Evolutionary conservation across 768 basidiomycete genomes (phyloP), one percentile per base, ranked within the genome.

Genomic region (Termitomyces sp.): DNA sequence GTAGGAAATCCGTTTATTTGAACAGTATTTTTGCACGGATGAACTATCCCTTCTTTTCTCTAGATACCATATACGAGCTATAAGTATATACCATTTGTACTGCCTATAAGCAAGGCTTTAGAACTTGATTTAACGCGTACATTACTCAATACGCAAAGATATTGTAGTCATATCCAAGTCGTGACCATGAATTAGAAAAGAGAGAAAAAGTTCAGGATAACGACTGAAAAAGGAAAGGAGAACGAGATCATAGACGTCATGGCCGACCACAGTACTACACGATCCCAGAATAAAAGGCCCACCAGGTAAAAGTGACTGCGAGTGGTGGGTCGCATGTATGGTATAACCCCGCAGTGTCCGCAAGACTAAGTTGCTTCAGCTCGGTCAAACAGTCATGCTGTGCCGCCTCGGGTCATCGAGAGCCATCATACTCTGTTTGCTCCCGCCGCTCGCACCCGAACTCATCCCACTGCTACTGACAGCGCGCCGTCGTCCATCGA

Each of bases 351-450:
- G 50, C 54, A 59, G 44, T 53, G 47, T 60, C 34, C 42, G 37
- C 46, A 32, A 34, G 47, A 44, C 55, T 34, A 12, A n/a, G 1
- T 27, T 21, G 25, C 12, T 5, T 32, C 23, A 25, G 27, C 42
- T 32, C 41, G 19, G 42, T 79, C 67, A 88, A 49, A 85, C 77
- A 27, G 80, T 83, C 75, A 88, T 77, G 66, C 85, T 88, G 66
- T 88, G 86, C 58, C 86, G 72, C 64, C 87, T 76, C 43, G 74
- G 73, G 55, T 87, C 85, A 60, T 76, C 79, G 59, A 66, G 72
- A 65, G 73, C 79, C 63, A 71, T 69, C 65, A 58, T 68, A 63
- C 65, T 70, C 50, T 72, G 66, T 56, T 69, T 58, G 54, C 56
- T 54, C 23, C 54, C 55, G 64, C 66, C 54, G 14, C 37, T 51